These are phyloP conservation scores for Tricholoma matsutake DNA, from an alignment of 768 basidiomycete species.

Conservation along the genomic window DNA sequence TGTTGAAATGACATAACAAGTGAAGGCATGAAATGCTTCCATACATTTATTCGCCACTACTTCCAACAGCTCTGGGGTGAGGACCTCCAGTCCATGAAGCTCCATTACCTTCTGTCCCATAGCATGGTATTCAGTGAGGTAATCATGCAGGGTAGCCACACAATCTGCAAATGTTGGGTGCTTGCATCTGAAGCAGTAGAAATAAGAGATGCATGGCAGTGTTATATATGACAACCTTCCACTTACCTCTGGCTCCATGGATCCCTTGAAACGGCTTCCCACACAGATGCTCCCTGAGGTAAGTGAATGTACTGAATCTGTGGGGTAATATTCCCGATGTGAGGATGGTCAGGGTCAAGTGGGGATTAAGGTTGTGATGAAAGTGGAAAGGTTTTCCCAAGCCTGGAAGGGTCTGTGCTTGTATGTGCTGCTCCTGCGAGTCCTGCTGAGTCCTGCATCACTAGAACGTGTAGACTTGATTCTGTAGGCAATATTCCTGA, in stretches of 20 bases:
- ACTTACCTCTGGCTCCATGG: not conserved
- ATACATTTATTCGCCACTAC: not conserved
- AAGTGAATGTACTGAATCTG: not conserved
- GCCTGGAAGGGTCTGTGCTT: no score
- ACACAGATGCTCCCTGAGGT: not conserved
- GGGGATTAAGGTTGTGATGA: no score
- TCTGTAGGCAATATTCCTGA: no score
- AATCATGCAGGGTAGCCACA: not conserved
- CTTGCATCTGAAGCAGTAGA: not conserved
- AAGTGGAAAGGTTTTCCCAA: no score
- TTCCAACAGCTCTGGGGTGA: not conserved
- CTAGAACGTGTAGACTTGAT: no score
- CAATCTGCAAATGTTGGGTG: not conserved
- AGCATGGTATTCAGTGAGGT: not conserved
- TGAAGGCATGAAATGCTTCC: not conserved
- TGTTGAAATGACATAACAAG: not conserved
- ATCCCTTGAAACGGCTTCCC: not conserved
- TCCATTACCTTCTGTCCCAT: not conserved
- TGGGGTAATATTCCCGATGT: not conserved
- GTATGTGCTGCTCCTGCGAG: no score
- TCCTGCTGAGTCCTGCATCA: no score
- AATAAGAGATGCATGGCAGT: not conserved
- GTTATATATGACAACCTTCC: not conserved
- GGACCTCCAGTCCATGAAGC: not conserved
- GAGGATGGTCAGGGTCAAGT: no score